phyloP scores from a whole-genome alignment of 345 rosid genomes.

The Salix suchowensis region DNA sequence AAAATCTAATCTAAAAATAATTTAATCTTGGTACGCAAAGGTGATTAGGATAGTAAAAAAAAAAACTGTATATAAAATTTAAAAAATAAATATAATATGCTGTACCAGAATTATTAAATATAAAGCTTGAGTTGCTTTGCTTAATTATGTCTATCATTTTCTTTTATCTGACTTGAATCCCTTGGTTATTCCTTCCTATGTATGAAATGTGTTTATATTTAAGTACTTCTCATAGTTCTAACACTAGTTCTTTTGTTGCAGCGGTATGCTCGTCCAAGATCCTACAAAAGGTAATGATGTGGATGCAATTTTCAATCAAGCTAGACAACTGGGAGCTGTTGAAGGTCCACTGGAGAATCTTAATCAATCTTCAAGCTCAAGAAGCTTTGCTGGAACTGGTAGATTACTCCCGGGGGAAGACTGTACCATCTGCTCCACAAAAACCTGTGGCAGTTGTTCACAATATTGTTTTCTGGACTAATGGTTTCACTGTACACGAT shows the following conservation, averaged over 20 bases:
- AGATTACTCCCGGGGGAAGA: conserved; percentile 79
- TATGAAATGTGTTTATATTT: background rate
- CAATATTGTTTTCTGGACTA: conserved; percentile 79
- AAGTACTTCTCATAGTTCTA: background rate
- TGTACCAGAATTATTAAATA: too few relatives aligned
- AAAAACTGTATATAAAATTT: too few relatives aligned
- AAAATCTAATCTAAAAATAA: too few relatives aligned
- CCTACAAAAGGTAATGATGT: conserved; percentile 74
- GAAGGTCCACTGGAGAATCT: conserved; percentile 69
- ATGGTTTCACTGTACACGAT: conserved; percentile 87
- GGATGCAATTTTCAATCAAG: conserved; percentile 83
- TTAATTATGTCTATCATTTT: background rate
- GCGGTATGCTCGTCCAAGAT: conserved; percentile 97
- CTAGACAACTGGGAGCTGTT: conserved; percentile 80
- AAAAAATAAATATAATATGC: too few relatives aligned
- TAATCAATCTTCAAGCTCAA: conserved; percentile 68
- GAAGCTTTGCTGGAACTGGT: conserved; percentile 77
- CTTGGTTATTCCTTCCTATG: background rate
- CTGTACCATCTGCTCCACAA: conserved; percentile 61
- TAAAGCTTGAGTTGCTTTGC: background rate
- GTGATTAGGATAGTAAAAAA: too few relatives aligned
- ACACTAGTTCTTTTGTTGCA: conserved; percentile 23
- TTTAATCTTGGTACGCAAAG: too few relatives aligned
- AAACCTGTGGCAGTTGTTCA: conserved; percentile 70
- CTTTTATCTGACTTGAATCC: background rate